Conservation (phyloP, 176 grass and related monocot species). For the Carex scoparia region DNA sequence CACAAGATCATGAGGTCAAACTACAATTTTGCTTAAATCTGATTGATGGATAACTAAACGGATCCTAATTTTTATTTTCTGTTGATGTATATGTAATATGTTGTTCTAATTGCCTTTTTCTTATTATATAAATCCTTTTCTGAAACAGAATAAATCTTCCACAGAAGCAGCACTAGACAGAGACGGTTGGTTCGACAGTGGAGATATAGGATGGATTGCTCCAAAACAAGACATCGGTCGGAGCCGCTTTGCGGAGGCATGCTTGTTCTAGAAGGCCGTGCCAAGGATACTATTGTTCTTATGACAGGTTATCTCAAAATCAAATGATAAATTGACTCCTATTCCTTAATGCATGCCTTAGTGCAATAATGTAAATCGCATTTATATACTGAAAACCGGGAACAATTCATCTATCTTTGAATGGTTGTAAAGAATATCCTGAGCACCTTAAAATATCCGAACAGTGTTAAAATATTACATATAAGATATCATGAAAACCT, state of each 20-base stretch:
- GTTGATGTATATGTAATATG: background rate
- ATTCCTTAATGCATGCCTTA: background rate
- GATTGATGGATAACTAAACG: background rate
- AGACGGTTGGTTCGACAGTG: conserved; percentile 74
- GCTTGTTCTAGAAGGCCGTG: conserved; percentile 93
- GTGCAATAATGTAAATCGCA: background rate
- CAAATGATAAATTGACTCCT: background rate
- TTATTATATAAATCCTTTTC: background rate
- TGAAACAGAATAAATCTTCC: conserved; percentile 52
- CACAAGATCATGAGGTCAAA: too few species aligned
- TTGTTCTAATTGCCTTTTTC: background rate
- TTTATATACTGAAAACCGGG: background rate
- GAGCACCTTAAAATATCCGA: background rate
- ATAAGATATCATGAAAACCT: background rate
- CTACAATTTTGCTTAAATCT: too few species aligned
- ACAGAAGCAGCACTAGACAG: conserved; percentile 62
- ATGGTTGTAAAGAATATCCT: background rate
- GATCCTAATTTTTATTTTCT: too few species aligned
- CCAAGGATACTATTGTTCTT: conserved; percentile 96
- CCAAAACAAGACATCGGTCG: conserved; percentile 44
- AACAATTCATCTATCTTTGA: background rate
- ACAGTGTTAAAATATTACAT: background rate
- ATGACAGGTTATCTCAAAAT: conserved; percentile 53
- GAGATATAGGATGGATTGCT: conserved; percentile 95
- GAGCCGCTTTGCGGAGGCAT: conserved; percentile 81